Conservation (phyloP, 116 monocot species). For the Zostera marina region DNA sequence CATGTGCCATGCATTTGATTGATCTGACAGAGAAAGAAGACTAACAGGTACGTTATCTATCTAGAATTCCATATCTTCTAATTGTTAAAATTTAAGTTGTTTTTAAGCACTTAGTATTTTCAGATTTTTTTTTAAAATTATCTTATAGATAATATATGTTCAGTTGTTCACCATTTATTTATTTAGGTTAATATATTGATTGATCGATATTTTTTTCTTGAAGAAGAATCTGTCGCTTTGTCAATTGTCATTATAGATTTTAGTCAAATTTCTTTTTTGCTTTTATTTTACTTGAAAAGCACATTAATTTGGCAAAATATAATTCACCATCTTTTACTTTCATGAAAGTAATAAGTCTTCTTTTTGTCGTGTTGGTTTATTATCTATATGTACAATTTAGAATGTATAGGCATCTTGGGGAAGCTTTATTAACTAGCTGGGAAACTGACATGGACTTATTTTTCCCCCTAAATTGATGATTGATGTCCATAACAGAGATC, state of each 20-base stretch:
- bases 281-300: not conserved
- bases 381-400: not conserved
- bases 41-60: not conserved
- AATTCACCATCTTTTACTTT: constrained; percentile 7
- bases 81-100: no score
- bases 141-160: no score
- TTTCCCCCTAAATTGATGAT: not conserved
- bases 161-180: not conserved
- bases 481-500: not conserved
- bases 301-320: not conserved
- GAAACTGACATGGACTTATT: not conserved
- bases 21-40: constrained; percentile 2
- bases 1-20: not conserved
- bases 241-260: not conserved
- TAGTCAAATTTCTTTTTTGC: constrained; percentile 2
- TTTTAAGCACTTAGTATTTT: no score
- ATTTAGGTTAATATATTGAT: not conserved
- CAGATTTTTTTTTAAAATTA: no score
- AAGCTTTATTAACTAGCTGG: constrained; percentile 7
- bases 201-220: not conserved
- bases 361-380: constrained; percentile 6
- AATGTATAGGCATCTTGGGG: constrained; percentile 1
- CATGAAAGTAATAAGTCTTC: not conserved
- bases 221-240: no score
- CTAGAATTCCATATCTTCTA: no score